Percentiles rank a stretch among this genome's conserved stretches.
Conservation (phyloP, 345 rosid species). For the Hibiscus trionum region DNA sequence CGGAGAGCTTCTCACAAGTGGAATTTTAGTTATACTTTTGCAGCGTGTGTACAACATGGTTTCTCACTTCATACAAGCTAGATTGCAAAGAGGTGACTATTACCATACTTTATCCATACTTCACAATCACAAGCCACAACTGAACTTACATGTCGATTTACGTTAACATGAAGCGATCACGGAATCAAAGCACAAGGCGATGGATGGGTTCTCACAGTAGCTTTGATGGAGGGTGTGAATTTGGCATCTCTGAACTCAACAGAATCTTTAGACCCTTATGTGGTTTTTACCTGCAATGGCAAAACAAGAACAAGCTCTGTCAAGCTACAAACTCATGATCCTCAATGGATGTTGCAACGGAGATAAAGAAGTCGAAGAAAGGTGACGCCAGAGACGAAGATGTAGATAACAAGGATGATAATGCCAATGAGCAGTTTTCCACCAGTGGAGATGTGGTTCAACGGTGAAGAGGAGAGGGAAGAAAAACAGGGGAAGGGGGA, state of each 20-base stretch:
- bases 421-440: no score
- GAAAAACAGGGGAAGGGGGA: no score
- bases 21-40: slow-evolving; percentile 49
- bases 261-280: slow-evolving; percentile 65
- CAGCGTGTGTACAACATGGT: slow-evolving; percentile 59
- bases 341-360: no score
- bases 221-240: slow-evolving; percentile 65
- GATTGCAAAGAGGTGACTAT: slow-evolving; percentile 52
- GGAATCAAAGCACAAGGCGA: slow-evolving; percentile 60
- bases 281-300: slow-evolving; percentile 77
- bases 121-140: background rate
- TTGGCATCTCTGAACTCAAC: slow-evolving; percentile 53
- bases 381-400: no score
- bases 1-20: slow-evolving; percentile 62
- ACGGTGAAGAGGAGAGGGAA: no score
- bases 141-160: background rate
- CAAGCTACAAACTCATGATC: slow-evolving; percentile 66
- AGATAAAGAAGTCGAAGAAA: no score
- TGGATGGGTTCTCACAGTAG: slow-evolving; percentile 90
- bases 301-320: slow-evolving; percentile 79
- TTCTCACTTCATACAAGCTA: slow-evolving; percentile 61
- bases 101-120: background rate
- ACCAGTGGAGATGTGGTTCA: no score
- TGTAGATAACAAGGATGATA: no score
- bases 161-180: slow-evolving; percentile 52